Conservation (phyloP, 345 rosid genomes). For the Dipteronia dyeriana region DNA sequence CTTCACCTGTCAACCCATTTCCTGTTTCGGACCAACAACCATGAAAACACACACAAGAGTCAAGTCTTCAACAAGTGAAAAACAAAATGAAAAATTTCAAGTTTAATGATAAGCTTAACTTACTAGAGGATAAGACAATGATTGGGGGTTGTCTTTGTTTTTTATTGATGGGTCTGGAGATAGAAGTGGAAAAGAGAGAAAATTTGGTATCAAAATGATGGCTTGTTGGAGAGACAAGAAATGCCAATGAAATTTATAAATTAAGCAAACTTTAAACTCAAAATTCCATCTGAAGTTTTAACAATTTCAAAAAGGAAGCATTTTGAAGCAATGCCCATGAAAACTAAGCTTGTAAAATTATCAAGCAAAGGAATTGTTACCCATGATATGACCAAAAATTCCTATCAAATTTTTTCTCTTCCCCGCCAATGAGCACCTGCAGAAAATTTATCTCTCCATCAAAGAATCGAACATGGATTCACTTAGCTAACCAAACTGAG, state of each 20-base stretch:
- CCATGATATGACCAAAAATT: background rate
- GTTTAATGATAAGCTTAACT: too few relatives aligned
- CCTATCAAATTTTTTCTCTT: background rate
- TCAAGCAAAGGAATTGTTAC: background rate
- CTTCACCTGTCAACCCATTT: too few relatives aligned
- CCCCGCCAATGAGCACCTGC: background rate
- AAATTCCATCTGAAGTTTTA: background rate
- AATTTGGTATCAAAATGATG: too few relatives aligned
- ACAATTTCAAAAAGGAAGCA: background rate
- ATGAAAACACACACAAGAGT: too few relatives aligned
- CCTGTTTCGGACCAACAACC: too few relatives aligned
- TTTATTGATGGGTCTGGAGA: too few relatives aligned
- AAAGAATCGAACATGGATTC: conserved; percentile 1
- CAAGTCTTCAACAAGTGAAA: too few relatives aligned
- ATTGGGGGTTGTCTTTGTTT: too few relatives aligned
- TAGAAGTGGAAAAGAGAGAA: too few relatives aligned
- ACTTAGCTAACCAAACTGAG: background rate
- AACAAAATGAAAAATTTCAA: too few relatives aligned
- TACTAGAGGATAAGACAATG: too few relatives aligned
- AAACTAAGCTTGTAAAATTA: background rate
- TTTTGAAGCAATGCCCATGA: background rate
- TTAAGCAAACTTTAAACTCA: background rate
- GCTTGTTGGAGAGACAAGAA: too few relatives aligned
- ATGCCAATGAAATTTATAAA: background rate
- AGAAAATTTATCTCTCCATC: background rate